Percentiles rank a stretch among this genome's conserved stretches.
These are phyloP conservation scores for Mallotus repandus DNA, from an alignment of 441 rosid genomes.

Conservation along the genomic window DNA sequence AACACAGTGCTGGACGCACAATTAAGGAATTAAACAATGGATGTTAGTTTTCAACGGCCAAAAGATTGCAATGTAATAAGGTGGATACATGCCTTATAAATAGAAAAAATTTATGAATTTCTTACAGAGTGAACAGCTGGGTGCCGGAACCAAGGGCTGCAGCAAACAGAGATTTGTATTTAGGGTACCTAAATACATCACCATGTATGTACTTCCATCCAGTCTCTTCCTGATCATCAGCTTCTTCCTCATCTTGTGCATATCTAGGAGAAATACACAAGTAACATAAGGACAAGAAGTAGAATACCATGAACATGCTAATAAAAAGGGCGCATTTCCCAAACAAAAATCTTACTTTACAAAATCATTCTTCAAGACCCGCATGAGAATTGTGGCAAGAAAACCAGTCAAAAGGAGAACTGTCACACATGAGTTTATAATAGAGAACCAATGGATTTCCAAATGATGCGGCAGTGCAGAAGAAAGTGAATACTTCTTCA, in stretches of 20 bases:
- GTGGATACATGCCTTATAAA: no score
- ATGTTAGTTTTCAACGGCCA: no score
- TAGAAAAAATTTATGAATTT: no score
- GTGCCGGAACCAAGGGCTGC: slow-evolving; percentile 80
- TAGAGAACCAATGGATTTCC: slow-evolving; percentile 88
- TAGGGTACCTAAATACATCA: slow-evolving; percentile 77
- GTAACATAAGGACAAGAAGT: no score
- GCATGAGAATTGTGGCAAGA: slow-evolving; percentile 88
- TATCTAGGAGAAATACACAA: slow-evolving; percentile 39
- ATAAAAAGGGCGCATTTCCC: no score
- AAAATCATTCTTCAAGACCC: slow-evolving; percentile 83
- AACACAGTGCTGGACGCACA: slow-evolving; percentile 52
- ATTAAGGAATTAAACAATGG: neutral
- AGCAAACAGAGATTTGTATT: slow-evolving; percentile 65
- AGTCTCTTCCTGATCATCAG: slow-evolving; percentile 90
- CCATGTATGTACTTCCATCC: slow-evolving; percentile 95
- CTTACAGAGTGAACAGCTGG: slow-evolving; percentile 76
- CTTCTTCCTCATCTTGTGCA: slow-evolving; percentile 84
- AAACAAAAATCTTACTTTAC: slow-evolving; percentile 52
- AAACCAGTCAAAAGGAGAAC: slow-evolving; percentile 86
- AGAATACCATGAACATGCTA: no score
- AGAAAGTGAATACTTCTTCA: slow-evolving; percentile 78
- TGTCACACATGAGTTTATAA: slow-evolving; percentile 75
- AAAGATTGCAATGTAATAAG: neutral
- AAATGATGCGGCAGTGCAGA: slow-evolving; percentile 80